These are phyloP conservation scores for Pseudogymnoascus sp. DNA, from an alignment of 2,329 filamentous ascomycete genomes.

Conservation along the genomic window DNA sequence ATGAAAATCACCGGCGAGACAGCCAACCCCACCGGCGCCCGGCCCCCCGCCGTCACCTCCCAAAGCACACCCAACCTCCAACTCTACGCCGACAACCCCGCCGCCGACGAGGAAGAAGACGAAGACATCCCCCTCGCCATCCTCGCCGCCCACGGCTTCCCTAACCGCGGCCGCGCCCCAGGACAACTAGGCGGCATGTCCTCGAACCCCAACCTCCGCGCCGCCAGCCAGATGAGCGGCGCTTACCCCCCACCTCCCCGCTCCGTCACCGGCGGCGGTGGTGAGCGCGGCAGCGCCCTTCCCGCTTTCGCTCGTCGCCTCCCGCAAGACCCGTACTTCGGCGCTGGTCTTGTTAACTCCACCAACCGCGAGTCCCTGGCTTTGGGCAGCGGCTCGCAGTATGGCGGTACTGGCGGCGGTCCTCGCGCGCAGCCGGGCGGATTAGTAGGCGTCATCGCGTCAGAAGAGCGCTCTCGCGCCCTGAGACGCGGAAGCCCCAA, in stretches of 20 bases:
- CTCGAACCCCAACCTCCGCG: conserved; percentile 64
- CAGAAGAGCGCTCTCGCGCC: conserved; percentile 70
- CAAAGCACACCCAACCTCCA: conserved; percentile 55
- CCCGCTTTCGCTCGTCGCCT: conserved; percentile 77
- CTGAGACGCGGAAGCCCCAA: conserved; percentile 72
- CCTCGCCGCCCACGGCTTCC: conserved; percentile 81
- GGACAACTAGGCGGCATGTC: conserved; percentile 54
- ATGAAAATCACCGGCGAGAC: conserved; percentile 86
- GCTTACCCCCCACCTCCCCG: conserved; percentile 42
- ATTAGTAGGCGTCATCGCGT: conserved; percentile 79
- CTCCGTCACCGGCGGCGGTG: conserved; percentile 48
- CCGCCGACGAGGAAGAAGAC: conserved; percentile 63
- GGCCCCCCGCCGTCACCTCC: conserved; percentile 48
- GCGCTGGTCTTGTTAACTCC: conserved; percentile 65
- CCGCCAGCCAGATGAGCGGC: conserved; percentile 32
- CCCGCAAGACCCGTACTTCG: conserved; percentile 77
- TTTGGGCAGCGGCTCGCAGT: conserved; percentile 36
- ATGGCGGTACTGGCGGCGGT: conserved; percentile 38
- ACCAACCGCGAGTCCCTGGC: conserved; percentile 66
- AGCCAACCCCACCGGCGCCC: conserved; percentile 34
- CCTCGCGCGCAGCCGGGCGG: conserved; percentile 56
- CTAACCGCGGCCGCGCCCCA: conserved; percentile 66
- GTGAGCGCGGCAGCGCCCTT: conserved; percentile 35
- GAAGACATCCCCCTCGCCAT: conserved; percentile 84
- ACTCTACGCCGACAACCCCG: conserved; percentile 29